phyloP scores from a whole-genome alignment of 1,284 basidiomycete genomes.

The Ceratobasidium sp. region DNA sequence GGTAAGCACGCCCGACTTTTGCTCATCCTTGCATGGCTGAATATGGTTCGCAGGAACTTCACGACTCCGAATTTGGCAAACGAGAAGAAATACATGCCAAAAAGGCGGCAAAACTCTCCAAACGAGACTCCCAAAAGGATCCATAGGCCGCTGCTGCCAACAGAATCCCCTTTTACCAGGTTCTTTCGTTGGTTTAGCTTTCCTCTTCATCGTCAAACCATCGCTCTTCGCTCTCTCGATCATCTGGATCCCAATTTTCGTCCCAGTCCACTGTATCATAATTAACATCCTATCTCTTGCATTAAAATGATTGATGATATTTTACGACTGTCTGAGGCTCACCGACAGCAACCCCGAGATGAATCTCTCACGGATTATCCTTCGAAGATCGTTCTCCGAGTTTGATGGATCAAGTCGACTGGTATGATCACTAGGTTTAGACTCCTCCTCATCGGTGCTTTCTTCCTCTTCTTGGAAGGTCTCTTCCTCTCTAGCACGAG shows the following conservation, averaged over 20 bases:
- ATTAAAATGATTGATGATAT: slow-evolving; percentile 15
- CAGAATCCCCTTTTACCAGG: neutral
- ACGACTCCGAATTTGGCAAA: slow-evolving; percentile 90
- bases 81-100: slow-evolving; percentile 80
- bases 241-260: slow-evolving; percentile 67
- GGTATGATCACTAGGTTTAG: slow-evolving; percentile 40
- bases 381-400: slow-evolving; percentile 20
- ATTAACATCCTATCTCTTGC: slow-evolving; percentile 60
- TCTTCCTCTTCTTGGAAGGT: slow-evolving; percentile 66
- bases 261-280: slow-evolving; percentile 79
- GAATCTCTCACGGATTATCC: slow-evolving; percentile 67
- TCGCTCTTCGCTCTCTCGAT: slow-evolving; percentile 67
- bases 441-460: slow-evolving; percentile 57
- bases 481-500: slow-evolving; percentile 59
- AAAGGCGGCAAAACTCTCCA: slow-evolving; percentile 54
- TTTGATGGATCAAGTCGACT: slow-evolving; percentile 57
- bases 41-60: slow-evolving; percentile 69
- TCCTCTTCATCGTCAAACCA: slow-evolving; percentile 80
- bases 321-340: slow-evolving; percentile 46
- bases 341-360: slow-evolving; percentile 79
- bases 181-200: slow-evolving; percentile 2
- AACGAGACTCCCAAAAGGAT: neutral
- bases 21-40: neutral
- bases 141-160: no score
- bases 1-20: slow-evolving; percentile 59